These are phyloP conservation scores for Flaveria brownii DNA, from an alignment of 129 eudicot genomes.

Conservation along the genomic window DNA sequence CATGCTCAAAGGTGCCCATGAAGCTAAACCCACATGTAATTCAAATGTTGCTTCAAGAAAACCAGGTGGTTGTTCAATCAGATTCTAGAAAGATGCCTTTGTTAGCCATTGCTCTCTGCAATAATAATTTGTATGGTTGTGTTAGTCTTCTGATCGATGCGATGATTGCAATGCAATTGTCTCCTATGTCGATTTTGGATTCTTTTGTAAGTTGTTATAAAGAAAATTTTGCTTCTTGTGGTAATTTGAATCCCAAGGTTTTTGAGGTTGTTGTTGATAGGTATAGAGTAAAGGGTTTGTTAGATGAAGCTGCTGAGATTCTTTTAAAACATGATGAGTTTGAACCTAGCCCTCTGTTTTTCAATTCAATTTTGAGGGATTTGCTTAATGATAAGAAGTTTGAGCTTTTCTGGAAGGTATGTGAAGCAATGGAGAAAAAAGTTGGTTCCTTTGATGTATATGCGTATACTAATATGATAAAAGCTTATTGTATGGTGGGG, in stretches of 20 bases:
- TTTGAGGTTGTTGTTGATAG: constrained; percentile 37
- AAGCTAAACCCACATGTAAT: constrained; percentile 39
- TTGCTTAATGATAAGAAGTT: constrained; percentile 34
- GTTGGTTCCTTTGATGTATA: constrained; percentile 32
- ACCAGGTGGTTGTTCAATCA: constrained; percentile 30
- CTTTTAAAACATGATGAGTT: constrained; percentile 20
- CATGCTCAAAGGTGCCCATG: constrained; percentile 20
- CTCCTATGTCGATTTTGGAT: constrained; percentile 7
- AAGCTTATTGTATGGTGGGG: constrained; percentile 44
- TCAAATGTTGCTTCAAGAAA: constrained; percentile 27
- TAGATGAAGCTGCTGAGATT: constrained; percentile 37
- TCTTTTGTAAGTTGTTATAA: constrained; percentile 24
- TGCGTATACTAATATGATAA: constrained; percentile 33
- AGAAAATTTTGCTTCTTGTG: not conserved
- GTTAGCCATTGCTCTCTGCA: constrained; percentile 29
- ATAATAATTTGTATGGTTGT: constrained; percentile 32
- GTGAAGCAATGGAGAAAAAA: constrained; percentile 22
- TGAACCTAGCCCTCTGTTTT: constrained; percentile 17
- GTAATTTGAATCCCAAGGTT: constrained; percentile 32
- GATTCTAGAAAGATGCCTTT: constrained; percentile 12
- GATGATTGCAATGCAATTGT: constrained; percentile 12
- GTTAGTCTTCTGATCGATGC: constrained; percentile 34
- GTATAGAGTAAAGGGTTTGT: constrained; percentile 33
- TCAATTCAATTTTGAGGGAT: constrained; percentile 31
- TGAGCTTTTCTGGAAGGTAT: constrained; percentile 36